Percentiles rank a stretch among this genome's conserved stretches.
These are phyloP conservation scores for Verticillium dahliae DNA, from an alignment of 2,329 filamentous ascomycete species.

Conservation along the genomic window DNA sequence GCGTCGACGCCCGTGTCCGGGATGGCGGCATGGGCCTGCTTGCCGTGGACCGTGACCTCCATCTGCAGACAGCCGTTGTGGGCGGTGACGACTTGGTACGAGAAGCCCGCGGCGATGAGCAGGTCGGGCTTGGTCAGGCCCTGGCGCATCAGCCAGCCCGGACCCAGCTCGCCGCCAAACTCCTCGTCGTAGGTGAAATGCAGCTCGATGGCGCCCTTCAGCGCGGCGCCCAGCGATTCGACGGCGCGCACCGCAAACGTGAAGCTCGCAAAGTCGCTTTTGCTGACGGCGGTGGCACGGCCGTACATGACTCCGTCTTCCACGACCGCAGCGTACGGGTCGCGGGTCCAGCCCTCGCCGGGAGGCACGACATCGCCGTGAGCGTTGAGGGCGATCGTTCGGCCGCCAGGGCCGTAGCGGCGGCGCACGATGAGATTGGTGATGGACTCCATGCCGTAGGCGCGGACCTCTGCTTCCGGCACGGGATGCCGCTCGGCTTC, in stretches of 20 bases:
- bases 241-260: constrained; percentile 6
- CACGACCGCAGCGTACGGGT: constrained; percentile 3
- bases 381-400: constrained; percentile 7
- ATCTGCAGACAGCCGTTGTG: constrained; percentile 8
- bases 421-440: constrained; percentile 8
- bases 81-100: constrained; percentile 7
- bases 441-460: constrained; percentile 8
- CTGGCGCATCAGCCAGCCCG: constrained; percentile 5
- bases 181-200: constrained; percentile 9
- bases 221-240: constrained; percentile 1
- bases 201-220: constrained; percentile 4
- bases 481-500: constrained; percentile 7
- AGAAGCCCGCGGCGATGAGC: constrained; percentile 7
- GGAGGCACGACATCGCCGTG: constrained; percentile 8
- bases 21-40: constrained; percentile 7
- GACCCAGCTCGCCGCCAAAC: constrained; percentile 8
- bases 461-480: constrained; percentile 3
- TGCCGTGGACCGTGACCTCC: constrained; percentile 5
- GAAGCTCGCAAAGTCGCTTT: constrained; percentile 8
- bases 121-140: constrained; percentile 5
- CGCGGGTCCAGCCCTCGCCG: constrained; percentile 5
- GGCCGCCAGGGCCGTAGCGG: constrained; percentile 1
- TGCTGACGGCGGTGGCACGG: constrained; percentile 7
- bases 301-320: constrained; percentile 8
- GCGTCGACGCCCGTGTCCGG: constrained; percentile 5